Evolutionary conservation across 106 monocot species (phyloP), one percentile per base, ranked within the genome.

Genomic region (Vanilla planifolia): DNA sequence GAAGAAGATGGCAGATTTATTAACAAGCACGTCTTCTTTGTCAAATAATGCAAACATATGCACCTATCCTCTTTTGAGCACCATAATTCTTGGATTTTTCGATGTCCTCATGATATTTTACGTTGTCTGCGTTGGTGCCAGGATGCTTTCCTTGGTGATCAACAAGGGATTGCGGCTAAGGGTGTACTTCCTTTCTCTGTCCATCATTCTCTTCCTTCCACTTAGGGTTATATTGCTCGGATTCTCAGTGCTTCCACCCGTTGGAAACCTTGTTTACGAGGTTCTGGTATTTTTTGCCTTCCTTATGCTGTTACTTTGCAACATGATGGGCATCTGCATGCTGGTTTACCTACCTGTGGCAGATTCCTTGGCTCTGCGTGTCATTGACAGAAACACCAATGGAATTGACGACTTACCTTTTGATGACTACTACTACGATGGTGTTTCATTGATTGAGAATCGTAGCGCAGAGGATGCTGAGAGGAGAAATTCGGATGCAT

Each of bases 271-370:
- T n/a, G 56, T 33, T 2, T 81, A 61, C 23, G 86, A 95, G 60
- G 62, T 61, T 2, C 28, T 90, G 17, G 86, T 81, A 32, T 86
- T 95, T 59, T 19, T 76, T 5, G 82, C 83, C 62, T 94, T 94
- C 65, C 36, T 85, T 26, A n/a, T 67, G 70, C 53, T 89, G 42
- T 43, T 83, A 7, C 56, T 66, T 26, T 83, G 77, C 46, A 70
- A 69, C 11, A 20, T 66, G 46, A 65, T 80, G 8, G 77, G 85
- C 2, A 63, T 89, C n/a, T 74, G 65, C 28, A 64, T 94, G 79
- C 83, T 94, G 25, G 94, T 94, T 8, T 94, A 89, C 57, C 75
- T 67, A 47, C 94, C 94, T 0, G 73, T 94, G 17, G 75, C 73
- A 2, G 94, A 89, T 65, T 80, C 89, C 33, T 48, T 85, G 62